phyloP scores from a whole-genome alignment of 805 yeast species.

The Candida bentonensis region DNA sequence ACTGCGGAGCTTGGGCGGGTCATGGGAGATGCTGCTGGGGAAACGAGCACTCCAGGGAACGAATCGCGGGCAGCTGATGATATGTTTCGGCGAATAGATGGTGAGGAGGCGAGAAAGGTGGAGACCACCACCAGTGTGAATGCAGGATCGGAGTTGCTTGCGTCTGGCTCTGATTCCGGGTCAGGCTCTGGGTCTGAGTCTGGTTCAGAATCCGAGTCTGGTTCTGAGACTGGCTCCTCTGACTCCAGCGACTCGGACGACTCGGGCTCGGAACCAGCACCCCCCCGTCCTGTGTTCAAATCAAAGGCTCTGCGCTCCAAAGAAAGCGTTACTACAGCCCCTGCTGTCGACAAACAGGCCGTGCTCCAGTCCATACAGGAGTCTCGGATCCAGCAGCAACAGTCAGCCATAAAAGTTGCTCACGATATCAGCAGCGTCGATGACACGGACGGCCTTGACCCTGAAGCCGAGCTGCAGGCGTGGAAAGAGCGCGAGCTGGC shows the following conservation, averaged over 20 bases:
- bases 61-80: no score
- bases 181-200: constrained; percentile 4
- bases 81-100: no score
- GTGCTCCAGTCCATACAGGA: background rate
- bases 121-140: no score
- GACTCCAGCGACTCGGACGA: constrained; percentile 7
- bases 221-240: constrained; percentile 1
- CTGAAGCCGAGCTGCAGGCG: constrained; percentile 28
- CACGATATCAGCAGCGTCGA: constrained; percentile 27
- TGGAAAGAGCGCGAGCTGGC: constrained; percentile 30
- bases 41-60: no score
- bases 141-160: no score
- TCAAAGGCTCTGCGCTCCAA: background rate
- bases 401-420: background rate
- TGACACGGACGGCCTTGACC: constrained; percentile 48
- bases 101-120: no score
- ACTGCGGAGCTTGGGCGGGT: constrained; percentile 14
- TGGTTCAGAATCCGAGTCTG: constrained; percentile 8
- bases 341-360: constrained; percentile 16
- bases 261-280: constrained; percentile 2
- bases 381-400: background rate
- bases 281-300: background rate
- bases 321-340: background rate
- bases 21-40: no score
- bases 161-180: no score